These are phyloP conservation scores for Tylopilus sp. DNA, from an alignment of 768 basidiomycete species.

Conservation along the genomic window DNA sequence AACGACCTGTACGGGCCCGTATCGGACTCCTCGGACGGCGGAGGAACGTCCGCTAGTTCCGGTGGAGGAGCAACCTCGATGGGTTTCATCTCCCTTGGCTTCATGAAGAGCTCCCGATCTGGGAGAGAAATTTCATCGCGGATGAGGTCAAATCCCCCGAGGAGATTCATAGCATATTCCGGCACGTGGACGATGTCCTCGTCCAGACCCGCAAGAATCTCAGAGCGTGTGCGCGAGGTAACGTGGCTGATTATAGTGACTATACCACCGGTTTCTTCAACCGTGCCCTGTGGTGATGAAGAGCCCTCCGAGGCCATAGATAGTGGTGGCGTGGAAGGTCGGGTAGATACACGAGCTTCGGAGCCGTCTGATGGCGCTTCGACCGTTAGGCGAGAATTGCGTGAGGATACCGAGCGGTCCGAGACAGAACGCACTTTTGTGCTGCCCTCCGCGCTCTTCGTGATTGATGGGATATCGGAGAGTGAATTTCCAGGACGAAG, in stretches of 20 bases:
- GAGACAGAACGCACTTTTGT: slow-evolving; percentile 16
- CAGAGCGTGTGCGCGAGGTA: slow-evolving; percentile 33
- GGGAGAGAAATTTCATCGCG: slow-evolving; percentile 32
- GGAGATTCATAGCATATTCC: slow-evolving; percentile 43
- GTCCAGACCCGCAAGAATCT: slow-evolving; percentile 35
- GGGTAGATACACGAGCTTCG: slow-evolving; percentile 24
- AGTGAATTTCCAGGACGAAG: slow-evolving; percentile 16
- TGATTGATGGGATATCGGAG: slow-evolving; percentile 13
- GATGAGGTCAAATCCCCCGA: slow-evolving; percentile 40
- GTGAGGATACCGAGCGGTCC: slow-evolving; percentile 16
- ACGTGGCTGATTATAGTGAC: slow-evolving; percentile 37
- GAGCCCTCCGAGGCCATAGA: slow-evolving; percentile 26
- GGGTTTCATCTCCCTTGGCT: slow-evolving; percentile 28
- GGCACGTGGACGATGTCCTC: slow-evolving; percentile 38
- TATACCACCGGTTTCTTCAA: slow-evolving; percentile 24
- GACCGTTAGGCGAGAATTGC: slow-evolving; percentile 21
- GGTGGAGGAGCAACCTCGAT: slow-evolving; percentile 28
- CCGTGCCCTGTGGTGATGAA: slow-evolving; percentile 21
- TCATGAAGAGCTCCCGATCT: slow-evolving; percentile 29
- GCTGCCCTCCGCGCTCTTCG: slow-evolving; percentile 18
- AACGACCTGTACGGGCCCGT: slow-evolving; percentile 32
- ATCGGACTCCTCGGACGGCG: slow-evolving; percentile 33
- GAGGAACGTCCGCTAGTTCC: slow-evolving; percentile 12
- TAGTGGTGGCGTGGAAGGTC: slow-evolving; percentile 29
- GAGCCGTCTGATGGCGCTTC: slow-evolving; percentile 18